These are phyloP conservation scores for Penicillium crystallinum DNA, from an alignment of 495 filamentous ascomycete genomes.

Conservation along the genomic window DNA sequence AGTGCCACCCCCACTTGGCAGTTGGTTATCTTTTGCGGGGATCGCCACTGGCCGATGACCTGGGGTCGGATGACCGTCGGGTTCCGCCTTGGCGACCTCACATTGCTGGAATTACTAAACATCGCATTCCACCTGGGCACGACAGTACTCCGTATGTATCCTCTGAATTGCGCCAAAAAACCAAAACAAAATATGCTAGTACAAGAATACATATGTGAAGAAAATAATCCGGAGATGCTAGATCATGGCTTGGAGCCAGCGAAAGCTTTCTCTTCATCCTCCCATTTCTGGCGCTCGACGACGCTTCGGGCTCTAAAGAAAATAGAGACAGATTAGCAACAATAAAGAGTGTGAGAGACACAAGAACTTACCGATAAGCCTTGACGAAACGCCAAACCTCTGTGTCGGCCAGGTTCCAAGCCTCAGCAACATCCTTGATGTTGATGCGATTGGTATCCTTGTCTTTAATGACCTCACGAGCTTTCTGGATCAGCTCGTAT, in stretches of 20 bases:
- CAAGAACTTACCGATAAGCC: slow-evolving; percentile 50
- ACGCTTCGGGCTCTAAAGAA: slow-evolving; percentile 36
- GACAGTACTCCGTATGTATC: slow-evolving; percentile 6
- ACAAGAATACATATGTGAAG: slow-evolving; percentile 17
- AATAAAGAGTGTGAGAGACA: background rate
- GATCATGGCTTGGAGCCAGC: slow-evolving; percentile 23
- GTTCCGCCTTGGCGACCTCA: background rate
- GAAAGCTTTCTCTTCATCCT: slow-evolving; percentile 42
- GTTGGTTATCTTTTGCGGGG: slow-evolving; percentile 28
- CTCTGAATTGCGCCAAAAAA: slow-evolving; percentile 9
- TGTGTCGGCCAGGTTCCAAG: slow-evolving; percentile 89
- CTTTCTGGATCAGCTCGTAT: slow-evolving; percentile 56
- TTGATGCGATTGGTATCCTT: slow-evolving; percentile 26
- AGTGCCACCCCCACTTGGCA: slow-evolving; percentile 8
- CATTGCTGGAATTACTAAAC: background rate
- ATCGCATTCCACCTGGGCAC: too few relatives aligned
- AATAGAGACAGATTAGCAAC: slow-evolving; percentile 18
- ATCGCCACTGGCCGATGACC: slow-evolving; percentile 42
- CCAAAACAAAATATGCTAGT: slow-evolving; percentile 10
- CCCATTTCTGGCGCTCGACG: slow-evolving; percentile 44
- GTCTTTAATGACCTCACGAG: slow-evolving; percentile 47
- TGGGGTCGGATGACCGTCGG: slow-evolving; percentile 2
- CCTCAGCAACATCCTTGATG: slow-evolving; percentile 65
- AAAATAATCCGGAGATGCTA: background rate
- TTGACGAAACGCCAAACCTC: slow-evolving; percentile 90